These are phyloP conservation scores for Microbotryum saponariae DNA, from an alignment of 1,284 basidiomycete species.

Conservation along the genomic window DNA sequence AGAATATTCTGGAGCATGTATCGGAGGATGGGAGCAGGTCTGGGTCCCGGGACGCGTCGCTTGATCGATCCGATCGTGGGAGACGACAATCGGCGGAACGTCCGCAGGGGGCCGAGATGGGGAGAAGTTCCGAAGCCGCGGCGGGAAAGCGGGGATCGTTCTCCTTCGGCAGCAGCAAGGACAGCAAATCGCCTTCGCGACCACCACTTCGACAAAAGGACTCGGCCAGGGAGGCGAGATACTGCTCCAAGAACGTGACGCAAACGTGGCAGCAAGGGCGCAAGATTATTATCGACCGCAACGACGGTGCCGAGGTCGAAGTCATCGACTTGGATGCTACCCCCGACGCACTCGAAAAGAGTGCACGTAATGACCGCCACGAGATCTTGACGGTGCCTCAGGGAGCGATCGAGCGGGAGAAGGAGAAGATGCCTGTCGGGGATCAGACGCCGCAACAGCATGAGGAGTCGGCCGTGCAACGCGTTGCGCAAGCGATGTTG, in stretches of 20 bases:
- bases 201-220: neutral
- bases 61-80: neutral
- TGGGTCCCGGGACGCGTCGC: neutral
- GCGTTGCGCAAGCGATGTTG: conserved; percentile 20
- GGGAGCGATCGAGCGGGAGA: conserved; percentile 16
- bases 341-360: conserved; percentile 7
- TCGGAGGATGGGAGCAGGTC: conserved; percentile 11
- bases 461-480: conserved; percentile 16
- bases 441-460: conserved; percentile 9
- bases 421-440: neutral
- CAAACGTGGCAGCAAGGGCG: conserved; percentile 28
- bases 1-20: conserved; percentile 20
- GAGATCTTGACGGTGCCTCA: conserved; percentile 11
- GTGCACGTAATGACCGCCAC: too few species aligned
- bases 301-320: conserved; percentile 31
- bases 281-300: conserved; percentile 34
- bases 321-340: conserved; percentile 28
- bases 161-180: neutral
- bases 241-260: conserved; percentile 12
- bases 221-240: conserved; percentile 22
- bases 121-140: neutral
- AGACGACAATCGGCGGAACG: conserved; percentile 8
- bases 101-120: conserved; percentile 1
- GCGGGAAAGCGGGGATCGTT: neutral
- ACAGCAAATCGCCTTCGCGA: neutral